Evolutionary conservation across 148 eudicot genomes (phyloP).

Genomic region (Simmondsia chinensis): DNA sequence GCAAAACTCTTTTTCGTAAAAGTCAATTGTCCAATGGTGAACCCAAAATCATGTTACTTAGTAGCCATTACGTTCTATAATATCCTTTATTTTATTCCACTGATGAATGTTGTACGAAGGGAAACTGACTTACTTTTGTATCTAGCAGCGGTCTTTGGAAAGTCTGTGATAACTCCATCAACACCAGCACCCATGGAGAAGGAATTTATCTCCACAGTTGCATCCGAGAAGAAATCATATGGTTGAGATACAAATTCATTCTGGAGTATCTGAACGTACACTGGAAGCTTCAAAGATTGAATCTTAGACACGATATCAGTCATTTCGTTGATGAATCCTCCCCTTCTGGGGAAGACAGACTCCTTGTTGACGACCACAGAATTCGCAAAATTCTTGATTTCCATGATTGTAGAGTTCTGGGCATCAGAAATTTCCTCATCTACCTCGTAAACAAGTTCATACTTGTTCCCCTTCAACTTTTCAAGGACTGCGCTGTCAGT

Average conservation of each 20-base stretch:
- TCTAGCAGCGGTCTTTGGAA: conserved; percentile 51
- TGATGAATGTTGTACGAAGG: no score
- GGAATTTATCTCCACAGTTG: conserved; percentile 48
- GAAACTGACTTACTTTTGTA: conserved; percentile 89
- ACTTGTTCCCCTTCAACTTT: conserved; percentile 42
- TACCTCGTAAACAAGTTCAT: conserved; percentile 62
- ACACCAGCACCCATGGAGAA: conserved; percentile 32
- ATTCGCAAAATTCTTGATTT: conserved; percentile 58
- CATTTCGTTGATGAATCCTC: conserved; percentile 22
- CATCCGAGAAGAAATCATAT: conserved; percentile 81
- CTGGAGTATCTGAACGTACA: conserved; percentile 41
- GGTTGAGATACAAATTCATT: conserved; percentile 69
- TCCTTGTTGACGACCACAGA: conserved; percentile 51
- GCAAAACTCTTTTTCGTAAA: no score
- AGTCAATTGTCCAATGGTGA: no score
- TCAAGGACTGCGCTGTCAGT: conserved; percentile 55
- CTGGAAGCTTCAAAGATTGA: conserved; percentile 46
- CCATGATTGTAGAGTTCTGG: conserved; percentile 30
- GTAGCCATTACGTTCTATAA: no score
- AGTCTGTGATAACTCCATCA: conserved; percentile 75
- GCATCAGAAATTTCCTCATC: conserved; percentile 47
- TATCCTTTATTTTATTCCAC: no score
- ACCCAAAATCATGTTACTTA: no score
- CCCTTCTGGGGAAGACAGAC: conserved; percentile 42
- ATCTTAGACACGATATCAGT: conserved; percentile 48